Evolutionary conservation across 371 early-diverging fungal genomes (phyloP).

Genomic region (Mucor saturninus): DNA sequence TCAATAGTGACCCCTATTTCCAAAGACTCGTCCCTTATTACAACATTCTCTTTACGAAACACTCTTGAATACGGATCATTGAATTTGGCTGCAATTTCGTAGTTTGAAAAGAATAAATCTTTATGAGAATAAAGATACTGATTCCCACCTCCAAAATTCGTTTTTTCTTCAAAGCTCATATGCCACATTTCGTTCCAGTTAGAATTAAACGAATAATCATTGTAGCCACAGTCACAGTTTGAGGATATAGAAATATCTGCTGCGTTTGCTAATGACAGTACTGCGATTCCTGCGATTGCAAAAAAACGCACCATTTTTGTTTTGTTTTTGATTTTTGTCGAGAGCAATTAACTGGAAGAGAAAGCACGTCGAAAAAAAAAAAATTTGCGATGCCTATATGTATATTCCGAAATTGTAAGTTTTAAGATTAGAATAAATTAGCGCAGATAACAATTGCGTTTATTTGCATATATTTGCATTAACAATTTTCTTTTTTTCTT

Average conservation of each 20-base stretch:
- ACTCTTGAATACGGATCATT: slow-evolving; percentile 34
- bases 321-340: too few relatives aligned
- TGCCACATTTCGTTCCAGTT: slow-evolving; percentile 48
- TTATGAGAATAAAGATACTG: slow-evolving; percentile 12
- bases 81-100: slow-evolving; percentile 35
- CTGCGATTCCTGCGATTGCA: too few relatives aligned
- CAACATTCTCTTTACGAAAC: slow-evolving; percentile 38
- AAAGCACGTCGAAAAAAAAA: too few relatives aligned
- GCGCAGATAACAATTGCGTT: too few relatives aligned
- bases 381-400: too few relatives aligned
- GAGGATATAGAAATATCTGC: neutral
- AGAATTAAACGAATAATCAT: slow-evolving; percentile 25
- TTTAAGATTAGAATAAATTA: too few relatives aligned
- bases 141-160: slow-evolving; percentile 23
- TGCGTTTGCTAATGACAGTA: too few relatives aligned
- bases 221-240: slow-evolving; percentile 41
- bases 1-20: slow-evolving; percentile 18
- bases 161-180: slow-evolving; percentile 26
- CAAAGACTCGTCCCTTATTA: slow-evolving; percentile 22
- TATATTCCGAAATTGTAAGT: too few relatives aligned
- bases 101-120: slow-evolving; percentile 30
- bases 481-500: too few relatives aligned
- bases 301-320: too few relatives aligned
- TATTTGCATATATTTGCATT: too few relatives aligned
- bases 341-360: too few relatives aligned